Percentiles rank a stretch among this genome's conserved stretches.
phyloP scores from a whole-genome alignment of 2,329 filamentous ascomycete genomes.

The Pseudocercospora musae region DNA sequence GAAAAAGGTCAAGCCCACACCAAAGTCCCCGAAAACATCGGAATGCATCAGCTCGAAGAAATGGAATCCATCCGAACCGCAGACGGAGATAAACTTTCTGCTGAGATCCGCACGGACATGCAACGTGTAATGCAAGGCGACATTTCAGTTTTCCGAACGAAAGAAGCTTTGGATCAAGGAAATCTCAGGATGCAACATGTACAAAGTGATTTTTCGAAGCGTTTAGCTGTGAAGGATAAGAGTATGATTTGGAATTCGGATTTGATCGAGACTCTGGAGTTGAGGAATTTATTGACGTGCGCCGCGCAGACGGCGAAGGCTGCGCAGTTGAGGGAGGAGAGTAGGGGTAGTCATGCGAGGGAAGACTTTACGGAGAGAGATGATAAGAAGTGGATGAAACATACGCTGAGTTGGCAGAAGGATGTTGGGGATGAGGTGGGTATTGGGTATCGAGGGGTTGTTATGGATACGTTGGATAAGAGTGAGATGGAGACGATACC shows the following conservation, averaged over 20 bases:
- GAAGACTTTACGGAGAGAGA: slow-evolving; percentile 47
- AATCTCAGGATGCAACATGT: slow-evolving; percentile 35
- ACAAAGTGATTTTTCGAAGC: slow-evolving; percentile 36
- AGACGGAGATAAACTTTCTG: slow-evolving; percentile 38
- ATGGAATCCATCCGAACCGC: slow-evolving; percentile 40
- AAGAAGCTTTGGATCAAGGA: slow-evolving; percentile 37
- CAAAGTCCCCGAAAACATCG: slow-evolving; percentile 35
- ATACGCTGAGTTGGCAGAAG: slow-evolving; percentile 48
- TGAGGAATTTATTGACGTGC: slow-evolving; percentile 47
- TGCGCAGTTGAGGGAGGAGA: slow-evolving; percentile 45
- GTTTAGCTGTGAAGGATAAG: slow-evolving; percentile 41
- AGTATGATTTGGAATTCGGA: slow-evolving; percentile 51
- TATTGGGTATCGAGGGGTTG: slow-evolving; percentile 43
- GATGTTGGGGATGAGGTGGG: slow-evolving; percentile 39
- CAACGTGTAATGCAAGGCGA: slow-evolving; percentile 48
- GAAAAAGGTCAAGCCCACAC: slow-evolving; percentile 38
- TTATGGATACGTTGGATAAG: slow-evolving; percentile 45
- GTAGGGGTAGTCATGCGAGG: slow-evolving; percentile 46
- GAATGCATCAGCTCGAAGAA: slow-evolving; percentile 24
- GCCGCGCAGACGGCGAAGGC: slow-evolving; percentile 47
- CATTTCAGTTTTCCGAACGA: slow-evolving; percentile 47
- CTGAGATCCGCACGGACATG: slow-evolving; percentile 42
- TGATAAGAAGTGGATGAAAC: slow-evolving; percentile 46
- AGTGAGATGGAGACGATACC: slow-evolving; percentile 39
- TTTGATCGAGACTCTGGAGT: slow-evolving; percentile 48